These are phyloP conservation scores for Brassica cretica DNA, from an alignment of 345 rosid genomes.

Conservation along the genomic window DNA sequence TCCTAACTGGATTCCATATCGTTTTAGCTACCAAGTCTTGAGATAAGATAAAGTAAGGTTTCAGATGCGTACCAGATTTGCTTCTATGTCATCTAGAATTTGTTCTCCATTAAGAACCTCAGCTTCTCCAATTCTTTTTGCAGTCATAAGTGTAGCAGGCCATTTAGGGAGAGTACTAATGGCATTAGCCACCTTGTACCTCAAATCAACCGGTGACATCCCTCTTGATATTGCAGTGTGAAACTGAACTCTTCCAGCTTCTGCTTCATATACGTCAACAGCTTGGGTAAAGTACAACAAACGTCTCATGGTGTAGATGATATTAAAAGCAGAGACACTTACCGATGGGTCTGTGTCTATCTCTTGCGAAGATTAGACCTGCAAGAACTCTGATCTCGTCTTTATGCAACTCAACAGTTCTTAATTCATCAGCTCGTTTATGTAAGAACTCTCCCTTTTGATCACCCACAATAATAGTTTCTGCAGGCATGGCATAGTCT, in stretches of 20 bases:
- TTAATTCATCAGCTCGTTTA: conserved; percentile 39
- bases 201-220: conserved; percentile 59
- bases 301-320: not conserved
- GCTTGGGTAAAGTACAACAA: not conserved
- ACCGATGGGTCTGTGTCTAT: conserved; percentile 61
- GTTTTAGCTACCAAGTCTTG: conserved; percentile 15
- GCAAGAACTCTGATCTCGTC: conserved; percentile 39
- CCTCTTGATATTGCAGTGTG: conserved; percentile 66
- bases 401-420: conserved; percentile 21
- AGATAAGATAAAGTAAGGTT: not conserved
- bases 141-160: conserved; percentile 59
- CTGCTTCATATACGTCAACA: conserved; percentile 40
- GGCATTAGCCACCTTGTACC: conserved; percentile 63
- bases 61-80: conserved; percentile 50
- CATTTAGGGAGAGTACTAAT: conserved; percentile 16
- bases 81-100: conserved; percentile 52
- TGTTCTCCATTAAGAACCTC: conserved; percentile 68
- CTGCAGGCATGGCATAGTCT: conserved; percentile 70
- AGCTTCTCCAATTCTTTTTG: conserved; percentile 59
- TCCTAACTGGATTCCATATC: conserved; percentile 47
- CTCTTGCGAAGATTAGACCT: conserved; percentile 74
- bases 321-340: conserved; percentile 29
- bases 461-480: conserved; percentile 74
- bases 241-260: conserved; percentile 59
- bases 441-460: conserved; percentile 50